A percentile compares a stretch with the other conserved stretches of the same genome.
Conservation (phyloP, 148 eudicot genomes). For the Nepenthes mirabilis region DNA sequence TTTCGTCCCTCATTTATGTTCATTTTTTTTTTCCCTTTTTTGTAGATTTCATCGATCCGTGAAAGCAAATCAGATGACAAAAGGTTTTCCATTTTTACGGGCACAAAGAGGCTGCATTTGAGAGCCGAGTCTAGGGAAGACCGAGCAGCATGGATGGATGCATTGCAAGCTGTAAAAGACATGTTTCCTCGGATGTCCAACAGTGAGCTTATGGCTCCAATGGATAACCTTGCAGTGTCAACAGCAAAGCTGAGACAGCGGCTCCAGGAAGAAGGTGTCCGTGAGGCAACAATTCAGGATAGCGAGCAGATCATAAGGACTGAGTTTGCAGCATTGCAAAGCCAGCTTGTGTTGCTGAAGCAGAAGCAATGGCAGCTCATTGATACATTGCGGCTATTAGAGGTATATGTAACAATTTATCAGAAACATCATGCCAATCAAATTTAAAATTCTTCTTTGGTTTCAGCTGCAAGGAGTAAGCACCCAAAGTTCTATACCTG, state of each 20-base stretch:
- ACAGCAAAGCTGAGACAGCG: conserved; percentile 66
- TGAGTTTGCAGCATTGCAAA: conserved; percentile 60
- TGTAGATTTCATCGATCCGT: conserved; percentile 67
- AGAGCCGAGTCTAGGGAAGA: conserved; percentile 77
- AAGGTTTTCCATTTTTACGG: conserved; percentile 84
- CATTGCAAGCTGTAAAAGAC: conserved; percentile 75
- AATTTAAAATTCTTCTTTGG: conserved; percentile 24
- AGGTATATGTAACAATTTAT: conserved; percentile 49
- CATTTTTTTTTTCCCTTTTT: neutral
- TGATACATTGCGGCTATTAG: conserved; percentile 67
- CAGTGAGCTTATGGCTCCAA: conserved; percentile 64
- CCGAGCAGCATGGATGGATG: conserved; percentile 68
- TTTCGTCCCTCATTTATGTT: conserved; percentile 1
- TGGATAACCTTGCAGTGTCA: conserved; percentile 38
- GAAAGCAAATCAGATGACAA: conserved; percentile 91
- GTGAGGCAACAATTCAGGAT: conserved; percentile 59
- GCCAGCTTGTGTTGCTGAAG: conserved; percentile 61
- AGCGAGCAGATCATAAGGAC: conserved; percentile 65
- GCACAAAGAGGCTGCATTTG: conserved; percentile 81
- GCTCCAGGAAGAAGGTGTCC: conserved; percentile 58
- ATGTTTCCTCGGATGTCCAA: conserved; percentile 85
- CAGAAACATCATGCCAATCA: conserved; percentile 14
- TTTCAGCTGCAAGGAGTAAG: conserved; percentile 13
- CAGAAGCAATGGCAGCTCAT: conserved; percentile 68
- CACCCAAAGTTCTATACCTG: no score